A percentile compares a stretch with the other conserved stretches of the same genome.
phyloP scores from a whole-genome alignment of 2,329 filamentous ascomycete genomes.

The Scedosporium minutisporum region DNA sequence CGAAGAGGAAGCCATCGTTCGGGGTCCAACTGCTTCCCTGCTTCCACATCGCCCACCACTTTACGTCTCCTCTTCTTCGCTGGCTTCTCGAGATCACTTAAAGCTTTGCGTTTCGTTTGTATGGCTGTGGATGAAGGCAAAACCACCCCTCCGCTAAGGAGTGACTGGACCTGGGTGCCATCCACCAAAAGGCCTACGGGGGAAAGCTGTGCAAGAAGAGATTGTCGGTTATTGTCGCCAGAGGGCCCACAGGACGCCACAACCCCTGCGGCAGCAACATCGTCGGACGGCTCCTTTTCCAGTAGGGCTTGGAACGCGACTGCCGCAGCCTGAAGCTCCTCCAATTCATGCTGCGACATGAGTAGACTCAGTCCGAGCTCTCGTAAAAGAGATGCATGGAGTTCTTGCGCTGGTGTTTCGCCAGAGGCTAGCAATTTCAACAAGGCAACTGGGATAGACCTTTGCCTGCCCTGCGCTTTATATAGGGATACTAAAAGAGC shows the following conservation, averaged over 20 bases:
- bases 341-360: slow-evolving; percentile 52
- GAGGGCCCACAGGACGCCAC: slow-evolving; percentile 67
- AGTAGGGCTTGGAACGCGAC: slow-evolving; percentile 71
- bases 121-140: slow-evolving; percentile 25
- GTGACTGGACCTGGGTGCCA: slow-evolving; percentile 48
- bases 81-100: slow-evolving; percentile 28
- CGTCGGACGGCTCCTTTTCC: slow-evolving; percentile 55
- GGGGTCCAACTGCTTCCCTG: slow-evolving; percentile 71
- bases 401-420: slow-evolving; percentile 44
- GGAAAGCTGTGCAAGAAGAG: slow-evolving; percentile 48
- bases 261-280: slow-evolving; percentile 68
- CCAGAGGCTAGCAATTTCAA: slow-evolving; percentile 75
- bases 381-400: slow-evolving; percentile 57
- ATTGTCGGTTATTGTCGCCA: slow-evolving; percentile 44
- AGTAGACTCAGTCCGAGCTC: slow-evolving; percentile 79
- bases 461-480: slow-evolving; percentile 61
- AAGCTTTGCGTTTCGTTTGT: slow-evolving; percentile 24
- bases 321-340: slow-evolving; percentile 61
- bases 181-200: slow-evolving; percentile 51
- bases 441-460: slow-evolving; percentile 62
- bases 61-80: slow-evolving; percentile 47
- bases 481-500: slow-evolving; percentile 74
- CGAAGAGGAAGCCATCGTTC: slow-evolving; percentile 89
- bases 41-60: slow-evolving; percentile 65
- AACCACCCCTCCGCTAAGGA: slow-evolving; percentile 57